These are phyloP conservation scores for Trichoderma simmonsii DNA, from an alignment of 2,329 filamentous ascomycete species.

Conservation along the genomic window DNA sequence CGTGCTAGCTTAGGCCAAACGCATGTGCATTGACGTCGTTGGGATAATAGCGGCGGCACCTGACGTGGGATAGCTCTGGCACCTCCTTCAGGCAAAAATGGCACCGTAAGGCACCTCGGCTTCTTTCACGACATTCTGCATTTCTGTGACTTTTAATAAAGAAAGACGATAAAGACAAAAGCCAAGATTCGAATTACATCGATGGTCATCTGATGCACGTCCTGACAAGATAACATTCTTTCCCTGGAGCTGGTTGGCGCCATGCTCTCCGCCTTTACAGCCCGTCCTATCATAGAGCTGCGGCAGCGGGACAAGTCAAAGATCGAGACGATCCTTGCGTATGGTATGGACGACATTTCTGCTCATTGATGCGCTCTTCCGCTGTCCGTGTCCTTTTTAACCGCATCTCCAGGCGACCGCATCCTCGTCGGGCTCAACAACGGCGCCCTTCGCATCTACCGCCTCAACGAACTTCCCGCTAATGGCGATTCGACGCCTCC, in stretches of 20 bases:
- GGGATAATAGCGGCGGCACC: conserved; percentile 14
- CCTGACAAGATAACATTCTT: conserved; percentile 28
- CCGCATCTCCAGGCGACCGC: conserved; percentile 65
- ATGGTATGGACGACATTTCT: conserved; percentile 54
- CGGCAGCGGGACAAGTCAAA: conserved; percentile 92
- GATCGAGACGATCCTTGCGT: conserved; percentile 92
- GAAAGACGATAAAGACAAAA: neutral
- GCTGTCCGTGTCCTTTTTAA: neutral
- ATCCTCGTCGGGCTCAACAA: conserved; percentile 90
- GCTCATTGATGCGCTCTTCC: neutral
- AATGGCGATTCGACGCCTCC: conserved; percentile 34
- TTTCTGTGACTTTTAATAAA: neutral
- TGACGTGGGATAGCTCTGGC: conserved; percentile 10
- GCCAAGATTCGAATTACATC: neutral
- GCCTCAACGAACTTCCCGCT: conserved; percentile 67
- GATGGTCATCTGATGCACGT: conserved; percentile 30
- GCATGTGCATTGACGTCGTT: conserved; percentile 32
- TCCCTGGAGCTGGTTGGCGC: conserved; percentile 45
- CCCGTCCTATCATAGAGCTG: conserved; percentile 95
- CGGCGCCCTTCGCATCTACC: conserved; percentile 84
- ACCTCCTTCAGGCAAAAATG: conserved; percentile 12
- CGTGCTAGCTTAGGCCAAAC: conserved; percentile 26
- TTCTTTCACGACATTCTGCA: neutral
- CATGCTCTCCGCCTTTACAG: conserved; percentile 98
- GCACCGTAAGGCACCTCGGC: neutral